A percentile compares a stretch with the other conserved stretches of the same genome.
phyloP scores from a whole-genome alignment of 805 yeast genomes.

The Tetrapisispora phaffii region DNA sequence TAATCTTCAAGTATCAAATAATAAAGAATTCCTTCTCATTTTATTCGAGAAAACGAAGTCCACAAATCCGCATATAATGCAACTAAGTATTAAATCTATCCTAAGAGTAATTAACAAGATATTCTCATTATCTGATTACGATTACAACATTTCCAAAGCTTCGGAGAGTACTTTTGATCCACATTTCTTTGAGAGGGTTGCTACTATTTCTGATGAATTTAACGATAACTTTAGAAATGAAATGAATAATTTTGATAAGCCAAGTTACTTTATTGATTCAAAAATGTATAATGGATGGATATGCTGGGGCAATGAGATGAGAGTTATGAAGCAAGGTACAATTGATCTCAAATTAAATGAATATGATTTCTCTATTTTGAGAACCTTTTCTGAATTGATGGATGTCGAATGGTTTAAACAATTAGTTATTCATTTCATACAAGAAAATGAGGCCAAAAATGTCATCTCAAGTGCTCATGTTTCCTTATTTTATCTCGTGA shows the following conservation, averaged over 20 bases:
- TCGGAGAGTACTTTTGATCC: constrained; percentile 36
- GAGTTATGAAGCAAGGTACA: constrained; percentile 27
- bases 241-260: constrained; percentile 37
- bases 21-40: constrained; percentile 33
- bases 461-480: constrained; percentile 60
- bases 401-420: constrained; percentile 49
- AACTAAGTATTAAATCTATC: constrained; percentile 50
- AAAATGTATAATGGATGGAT: constrained; percentile 56
- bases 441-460: constrained; percentile 61
- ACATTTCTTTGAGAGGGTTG: constrained; percentile 33
- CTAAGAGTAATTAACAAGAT: constrained; percentile 42
- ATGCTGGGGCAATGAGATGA: constrained; percentile 56
- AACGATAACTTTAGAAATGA: constrained; percentile 40
- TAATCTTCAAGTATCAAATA: constrained; percentile 40
- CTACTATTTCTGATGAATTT: constrained; percentile 35
- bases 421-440: constrained; percentile 42
- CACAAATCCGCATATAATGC: constrained; percentile 61
- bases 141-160: constrained; percentile 39
- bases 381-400: constrained; percentile 36
- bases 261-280: constrained; percentile 49
- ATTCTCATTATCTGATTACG: constrained; percentile 35
- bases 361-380: constrained; percentile 36
- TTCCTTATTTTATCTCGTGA: constrained; percentile 41
- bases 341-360: constrained; percentile 32
- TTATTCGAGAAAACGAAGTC: constrained; percentile 41